A percentile compares a stretch with the other conserved stretches of the same genome.
Evolutionary conservation across 2,329 filamentous ascomycete species (phyloP).

Genomic region (Simplicillium sp.): DNA sequence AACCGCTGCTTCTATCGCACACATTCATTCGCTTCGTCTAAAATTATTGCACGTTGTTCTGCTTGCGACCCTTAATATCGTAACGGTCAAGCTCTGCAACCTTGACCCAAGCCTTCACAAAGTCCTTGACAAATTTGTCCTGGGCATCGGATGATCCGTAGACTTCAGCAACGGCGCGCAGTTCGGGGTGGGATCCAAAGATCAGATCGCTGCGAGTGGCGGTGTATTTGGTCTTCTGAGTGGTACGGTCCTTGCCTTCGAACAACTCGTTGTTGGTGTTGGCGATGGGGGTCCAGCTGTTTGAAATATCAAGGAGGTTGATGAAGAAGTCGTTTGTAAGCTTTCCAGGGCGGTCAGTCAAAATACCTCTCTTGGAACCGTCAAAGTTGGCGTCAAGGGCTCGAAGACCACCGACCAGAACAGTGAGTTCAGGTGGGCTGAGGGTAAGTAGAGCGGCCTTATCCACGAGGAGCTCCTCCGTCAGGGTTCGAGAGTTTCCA

Average conservation of each 20-base stretch:
- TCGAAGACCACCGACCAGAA: constrained; percentile 63
- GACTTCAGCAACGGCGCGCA: constrained; percentile 61
- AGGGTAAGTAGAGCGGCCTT: constrained; percentile 61
- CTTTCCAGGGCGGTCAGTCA: constrained; percentile 58
- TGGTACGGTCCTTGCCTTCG: constrained; percentile 55
- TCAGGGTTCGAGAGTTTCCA: constrained; percentile 47
- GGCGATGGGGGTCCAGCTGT: constrained; percentile 44
- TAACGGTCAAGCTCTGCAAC: constrained; percentile 61
- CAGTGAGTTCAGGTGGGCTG: constrained; percentile 61
- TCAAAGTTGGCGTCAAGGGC: constrained; percentile 63
- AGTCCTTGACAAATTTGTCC: constrained; percentile 62
- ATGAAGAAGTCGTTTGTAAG: constrained; percentile 77
- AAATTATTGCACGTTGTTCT: constrained; percentile 4
- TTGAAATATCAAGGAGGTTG: constrained; percentile 62
- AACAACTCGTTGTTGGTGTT: constrained; percentile 40
- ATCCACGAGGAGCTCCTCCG: constrained; percentile 65
- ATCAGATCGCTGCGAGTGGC: constrained; percentile 61
- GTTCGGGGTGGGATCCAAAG: constrained; percentile 63
- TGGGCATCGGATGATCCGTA: constrained; percentile 52
- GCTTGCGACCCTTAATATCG: constrained; percentile 3
- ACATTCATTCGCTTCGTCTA: not conserved
- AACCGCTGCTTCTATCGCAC: not conserved
- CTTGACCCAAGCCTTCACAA: constrained; percentile 64
- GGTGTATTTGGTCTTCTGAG: constrained; percentile 57
- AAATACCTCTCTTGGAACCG: constrained; percentile 55